These are phyloP conservation scores for Solanum gandarillasii DNA, from an alignment of 257 asterid genomes.

Conservation along the genomic window DNA sequence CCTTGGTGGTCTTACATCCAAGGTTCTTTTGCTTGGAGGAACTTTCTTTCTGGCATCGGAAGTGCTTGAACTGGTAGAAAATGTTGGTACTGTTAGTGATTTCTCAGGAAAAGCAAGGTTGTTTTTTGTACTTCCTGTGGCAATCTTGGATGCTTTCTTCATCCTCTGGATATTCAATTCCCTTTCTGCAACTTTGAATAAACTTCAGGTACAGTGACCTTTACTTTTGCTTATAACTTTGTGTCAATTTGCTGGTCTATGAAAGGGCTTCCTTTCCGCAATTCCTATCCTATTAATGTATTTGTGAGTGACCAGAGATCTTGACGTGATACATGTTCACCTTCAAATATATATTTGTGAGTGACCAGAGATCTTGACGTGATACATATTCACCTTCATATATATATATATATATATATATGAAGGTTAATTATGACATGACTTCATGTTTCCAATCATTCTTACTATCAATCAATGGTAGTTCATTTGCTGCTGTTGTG, in stretches of 20 bases:
- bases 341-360: background rate
- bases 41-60: slow-evolving; percentile 82
- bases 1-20: slow-evolving; percentile 84
- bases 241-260: background rate
- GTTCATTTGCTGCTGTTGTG: background rate
- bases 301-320: background rate
- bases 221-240: background rate
- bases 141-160: slow-evolving; percentile 89
- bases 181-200: slow-evolving; percentile 72
- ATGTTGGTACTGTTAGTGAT: slow-evolving; percentile 85
- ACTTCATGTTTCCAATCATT: background rate
- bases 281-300: background rate
- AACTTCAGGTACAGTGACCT: slow-evolving; percentile 73
- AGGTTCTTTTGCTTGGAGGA: slow-evolving; percentile 82
- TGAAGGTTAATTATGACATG: background rate
- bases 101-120: slow-evolving; percentile 85
- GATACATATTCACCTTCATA: background rate
- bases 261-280: background rate
- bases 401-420: too few species aligned
- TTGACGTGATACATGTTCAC: background rate
- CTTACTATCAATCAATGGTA: background rate
- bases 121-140: slow-evolving; percentile 79
- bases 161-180: slow-evolving; percentile 89
- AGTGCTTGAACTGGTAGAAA: slow-evolving; percentile 77
- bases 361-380: background rate